Base-by-base conservation (phyloP, 1,139 yeast genomes). In the Lodderomyces orthopsilosis region DNA sequence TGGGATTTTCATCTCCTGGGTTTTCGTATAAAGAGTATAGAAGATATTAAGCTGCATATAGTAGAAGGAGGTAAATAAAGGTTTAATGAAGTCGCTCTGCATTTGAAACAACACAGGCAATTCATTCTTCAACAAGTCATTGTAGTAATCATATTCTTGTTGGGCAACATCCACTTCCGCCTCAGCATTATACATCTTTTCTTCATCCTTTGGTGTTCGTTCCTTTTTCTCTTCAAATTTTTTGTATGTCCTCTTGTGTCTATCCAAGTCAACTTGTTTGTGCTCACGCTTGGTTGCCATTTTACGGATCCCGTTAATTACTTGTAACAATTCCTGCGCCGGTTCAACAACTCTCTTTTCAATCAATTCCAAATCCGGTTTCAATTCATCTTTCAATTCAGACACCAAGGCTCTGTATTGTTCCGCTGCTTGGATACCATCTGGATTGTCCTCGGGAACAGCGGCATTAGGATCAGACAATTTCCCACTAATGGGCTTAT, bases 41-140 rank as follows among this genome's bases (percentile, higher is more conserved):
- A 90, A 93, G 48, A 93, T 89, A 71, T 93, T 93, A 70, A 93
- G 78, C 70, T 93, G 99, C 98, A 94, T 93, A 74, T 83, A 93
- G 70, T 93, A 93, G 65, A 93, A 84, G 47, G 94, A 84, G 55
- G 91, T 95, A 68, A 93, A 94, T 57, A 93, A 72, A 10, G 98
- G 98, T 58, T 81, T 83, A 61, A 93, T 91, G 62, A 93, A 89
- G 56, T 90, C 95, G 8, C 90, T 86, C 66, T 93, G 97, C 67
- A 93, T 75, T 56, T 79, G 81, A 65, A 93, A 93, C 61, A 93
- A 72, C 41, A 85, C 70, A 15, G 98, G 98, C 51, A 93, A 74
- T 62, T 93, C 98, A 33, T 75, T 80, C 69, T 91, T 93, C 66
- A 94, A 75, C 88, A 93, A 80, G 48, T 93, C 95, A 65, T 94